Evolutionary conservation across 768 basidiomycete genomes (phyloP).

Genomic region (Lepiota brunneoincarnata): DNA sequence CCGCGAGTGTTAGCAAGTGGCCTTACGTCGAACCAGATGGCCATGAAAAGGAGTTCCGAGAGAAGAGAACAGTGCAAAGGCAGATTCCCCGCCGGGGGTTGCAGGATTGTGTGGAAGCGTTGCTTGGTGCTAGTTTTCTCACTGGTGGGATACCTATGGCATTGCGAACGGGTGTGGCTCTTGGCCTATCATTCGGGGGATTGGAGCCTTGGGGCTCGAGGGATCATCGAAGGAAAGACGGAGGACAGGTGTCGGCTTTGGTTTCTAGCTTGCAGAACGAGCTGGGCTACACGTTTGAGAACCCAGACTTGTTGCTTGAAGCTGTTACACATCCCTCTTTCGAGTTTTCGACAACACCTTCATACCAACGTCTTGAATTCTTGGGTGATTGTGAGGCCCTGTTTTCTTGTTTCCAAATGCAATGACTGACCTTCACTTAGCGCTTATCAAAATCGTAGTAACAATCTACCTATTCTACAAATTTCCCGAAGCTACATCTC

Average conservation of each 20-base stretch:
- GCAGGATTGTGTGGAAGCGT: constrained; percentile 88
- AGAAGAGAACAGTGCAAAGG: constrained; percentile 35
- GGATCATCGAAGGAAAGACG: constrained; percentile 33
- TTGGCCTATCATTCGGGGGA: constrained; percentile 77
- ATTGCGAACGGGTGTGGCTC: constrained; percentile 55
- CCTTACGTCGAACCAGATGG: constrained; percentile 43
- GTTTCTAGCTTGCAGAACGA: constrained; percentile 56
- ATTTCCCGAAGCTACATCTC: constrained; percentile 71
- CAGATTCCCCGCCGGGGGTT: constrained; percentile 65
- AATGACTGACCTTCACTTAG: constrained; percentile 31
- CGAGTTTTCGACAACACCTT: constrained; percentile 43
- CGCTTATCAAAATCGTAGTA: constrained; percentile 70
- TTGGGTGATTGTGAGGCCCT: constrained; percentile 75
- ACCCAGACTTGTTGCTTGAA: constrained; percentile 63
- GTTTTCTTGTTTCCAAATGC: not conserved
- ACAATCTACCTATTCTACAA: constrained; percentile 68
- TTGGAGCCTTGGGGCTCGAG: constrained; percentile 64
- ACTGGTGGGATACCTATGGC: constrained; percentile 72
- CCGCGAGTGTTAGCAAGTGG: constrained; percentile 54
- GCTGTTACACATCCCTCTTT: constrained; percentile 89
- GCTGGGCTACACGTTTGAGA: constrained; percentile 70
- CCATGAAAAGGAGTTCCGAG: constrained; percentile 16
- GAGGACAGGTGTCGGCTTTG: constrained; percentile 38
- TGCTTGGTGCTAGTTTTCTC: constrained; percentile 73
- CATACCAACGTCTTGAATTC: constrained; percentile 87